Conservation (phyloP, 2,329 filamentous ascomycete species). For the Xylaria sp. region DNA sequence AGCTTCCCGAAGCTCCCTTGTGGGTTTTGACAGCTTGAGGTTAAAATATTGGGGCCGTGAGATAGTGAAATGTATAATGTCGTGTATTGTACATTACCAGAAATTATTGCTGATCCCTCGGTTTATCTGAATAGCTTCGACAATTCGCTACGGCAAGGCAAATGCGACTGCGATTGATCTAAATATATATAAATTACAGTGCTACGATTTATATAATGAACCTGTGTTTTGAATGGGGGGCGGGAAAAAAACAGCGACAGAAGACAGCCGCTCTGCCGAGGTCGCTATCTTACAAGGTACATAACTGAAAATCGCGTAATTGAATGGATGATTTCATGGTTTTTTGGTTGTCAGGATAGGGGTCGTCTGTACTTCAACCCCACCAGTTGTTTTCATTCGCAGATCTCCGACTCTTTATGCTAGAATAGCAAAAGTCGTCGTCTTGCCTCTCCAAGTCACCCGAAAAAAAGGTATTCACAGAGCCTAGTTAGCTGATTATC, state of each 20-base stretch:
- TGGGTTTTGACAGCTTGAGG: conserved; percentile 24
- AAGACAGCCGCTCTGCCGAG: not conserved
- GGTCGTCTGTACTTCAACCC: not conserved
- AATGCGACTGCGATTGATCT: not conserved
- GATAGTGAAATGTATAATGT: not conserved
- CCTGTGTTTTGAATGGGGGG: not conserved
- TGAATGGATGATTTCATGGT: not conserved
- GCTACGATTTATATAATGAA: not conserved
- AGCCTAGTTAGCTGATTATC: too few species aligned
- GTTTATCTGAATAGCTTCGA: not conserved
- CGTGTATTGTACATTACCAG: not conserved
- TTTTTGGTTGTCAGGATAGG: not conserved
- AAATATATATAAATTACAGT: not conserved
- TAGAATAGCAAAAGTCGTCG: not conserved
- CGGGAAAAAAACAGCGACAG: not conserved
- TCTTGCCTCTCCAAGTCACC: not conserved
- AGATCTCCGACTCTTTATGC: not conserved
- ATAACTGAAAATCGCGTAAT: not conserved
- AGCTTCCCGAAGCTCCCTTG: conserved; percentile 19
- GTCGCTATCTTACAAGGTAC: not conserved
- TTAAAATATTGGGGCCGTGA: conserved; percentile 21
- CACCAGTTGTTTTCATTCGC: not conserved
- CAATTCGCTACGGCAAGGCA: not conserved
- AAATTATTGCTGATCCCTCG: not conserved
- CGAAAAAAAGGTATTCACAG: not conserved